These are phyloP conservation scores for Diplogelasinospora grovesii DNA, from an alignment of 495 filamentous ascomycete genomes.

Conservation along the genomic window DNA sequence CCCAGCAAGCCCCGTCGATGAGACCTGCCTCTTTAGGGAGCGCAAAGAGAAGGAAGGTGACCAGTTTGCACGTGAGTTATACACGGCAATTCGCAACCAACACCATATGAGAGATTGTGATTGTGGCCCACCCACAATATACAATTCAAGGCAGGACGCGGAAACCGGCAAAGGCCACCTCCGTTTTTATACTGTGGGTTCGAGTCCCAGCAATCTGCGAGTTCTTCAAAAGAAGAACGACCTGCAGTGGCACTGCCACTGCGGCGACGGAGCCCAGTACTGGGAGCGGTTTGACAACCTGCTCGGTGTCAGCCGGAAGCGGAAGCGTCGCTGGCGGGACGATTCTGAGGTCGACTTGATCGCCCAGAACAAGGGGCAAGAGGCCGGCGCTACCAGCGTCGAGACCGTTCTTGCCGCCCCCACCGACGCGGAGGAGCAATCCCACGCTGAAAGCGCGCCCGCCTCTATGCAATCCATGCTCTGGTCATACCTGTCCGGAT, in stretches of 20 bases:
- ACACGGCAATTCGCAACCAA: slow-evolving; percentile 20
- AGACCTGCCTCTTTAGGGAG: slow-evolving; percentile 7
- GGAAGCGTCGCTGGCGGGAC: slow-evolving; percentile 17
- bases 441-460: not conserved
- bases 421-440: not conserved
- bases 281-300: slow-evolving; percentile 7
- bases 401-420: slow-evolving; percentile 6
- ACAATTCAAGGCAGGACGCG: slow-evolving; percentile 15
- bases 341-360: slow-evolving; percentile 20
- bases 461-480: slow-evolving; percentile 8
- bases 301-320: slow-evolving; percentile 18
- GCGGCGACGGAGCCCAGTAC: slow-evolving; percentile 4
- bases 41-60: slow-evolving; percentile 13
- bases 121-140: slow-evolving; percentile 19
- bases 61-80: slow-evolving; percentile 18
- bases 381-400: not conserved
- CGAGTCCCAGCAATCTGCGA: slow-evolving; percentile 8
- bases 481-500: not conserved
- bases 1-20: slow-evolving; percentile 8
- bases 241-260: slow-evolving; percentile 18
- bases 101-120: slow-evolving; percentile 20
- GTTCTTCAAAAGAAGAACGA: slow-evolving; percentile 23
- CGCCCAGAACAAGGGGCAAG: slow-evolving; percentile 7
- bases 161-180: slow-evolving; percentile 19
- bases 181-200: slow-evolving; percentile 20